These are phyloP conservation scores for Dothistroma pini DNA, from an alignment of 2,329 filamentous ascomycete species.

Conservation along the genomic window DNA sequence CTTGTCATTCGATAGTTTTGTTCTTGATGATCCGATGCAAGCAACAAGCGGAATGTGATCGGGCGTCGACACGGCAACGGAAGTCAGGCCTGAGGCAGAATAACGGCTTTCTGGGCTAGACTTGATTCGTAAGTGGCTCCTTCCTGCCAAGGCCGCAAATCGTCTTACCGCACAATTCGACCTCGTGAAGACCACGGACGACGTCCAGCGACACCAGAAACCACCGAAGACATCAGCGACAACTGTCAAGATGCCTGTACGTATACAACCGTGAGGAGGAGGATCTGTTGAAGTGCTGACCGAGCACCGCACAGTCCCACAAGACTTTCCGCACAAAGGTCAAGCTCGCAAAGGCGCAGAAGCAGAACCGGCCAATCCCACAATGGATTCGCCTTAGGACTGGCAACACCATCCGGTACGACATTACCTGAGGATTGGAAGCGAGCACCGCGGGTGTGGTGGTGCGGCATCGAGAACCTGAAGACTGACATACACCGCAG, in stretches of 20 bases:
- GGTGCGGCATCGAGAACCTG: neutral
- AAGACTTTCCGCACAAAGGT: conserved; percentile 99
- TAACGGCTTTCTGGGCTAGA: neutral
- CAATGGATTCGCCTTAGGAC: conserved; percentile 99
- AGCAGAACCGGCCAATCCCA: conserved; percentile 99
- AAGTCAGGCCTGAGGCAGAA: neutral
- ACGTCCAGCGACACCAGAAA: conserved; percentile 9
- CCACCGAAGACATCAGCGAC: conserved; percentile 16
- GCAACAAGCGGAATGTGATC: neutral
- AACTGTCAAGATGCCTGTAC: conserved; percentile 36
- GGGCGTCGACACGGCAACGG: no score
- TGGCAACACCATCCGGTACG: conserved; percentile 99
- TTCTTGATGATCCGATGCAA: neutral
- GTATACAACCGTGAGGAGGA: conserved; percentile 11
- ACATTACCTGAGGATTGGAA: conserved; percentile 23
- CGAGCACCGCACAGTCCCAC: conserved; percentile 67
- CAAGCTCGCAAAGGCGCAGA: conserved; percentile 99
- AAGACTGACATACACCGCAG: conserved; percentile 49
- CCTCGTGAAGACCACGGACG: neutral
- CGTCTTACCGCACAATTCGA: neutral
- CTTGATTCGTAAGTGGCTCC: neutral
- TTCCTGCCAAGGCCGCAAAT: conserved; percentile 2
- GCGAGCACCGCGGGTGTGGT: neutral
- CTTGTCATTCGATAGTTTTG: neutral
- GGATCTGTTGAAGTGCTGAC: conserved; percentile 12